Percentiles rank a stretch among this genome's conserved stretches.
Evolutionary conservation across 1,139 yeast species (phyloP).

Genomic region (Protomyces gravidus): DNA sequence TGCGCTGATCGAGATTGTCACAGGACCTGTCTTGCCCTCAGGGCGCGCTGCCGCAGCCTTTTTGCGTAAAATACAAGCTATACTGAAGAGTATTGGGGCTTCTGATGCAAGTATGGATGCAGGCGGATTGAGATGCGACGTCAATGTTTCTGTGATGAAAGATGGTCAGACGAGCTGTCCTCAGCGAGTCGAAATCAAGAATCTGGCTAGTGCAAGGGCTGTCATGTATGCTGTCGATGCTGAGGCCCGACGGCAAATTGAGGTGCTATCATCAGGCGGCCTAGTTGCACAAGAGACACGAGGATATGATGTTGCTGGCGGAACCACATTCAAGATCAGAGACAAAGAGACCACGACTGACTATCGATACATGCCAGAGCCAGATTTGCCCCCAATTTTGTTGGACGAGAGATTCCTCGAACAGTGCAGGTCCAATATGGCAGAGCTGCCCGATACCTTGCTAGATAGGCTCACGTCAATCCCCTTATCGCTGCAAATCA

Average conservation of each 20-base stretch:
- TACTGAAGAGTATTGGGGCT: constrained; percentile 63
- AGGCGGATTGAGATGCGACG: constrained; percentile 94
- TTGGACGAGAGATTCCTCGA: constrained; percentile 47
- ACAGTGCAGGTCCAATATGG: constrained; percentile 47
- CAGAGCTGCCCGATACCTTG: constrained; percentile 61
- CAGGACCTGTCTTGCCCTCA: constrained; percentile 75
- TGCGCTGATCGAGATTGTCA: constrained; percentile 85
- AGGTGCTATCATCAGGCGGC: constrained; percentile 42
- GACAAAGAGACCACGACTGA: constrained; percentile 78
- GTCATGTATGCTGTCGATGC: constrained; percentile 69
- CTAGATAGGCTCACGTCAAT: constrained; percentile 48
- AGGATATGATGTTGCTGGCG: constrained; percentile 73
- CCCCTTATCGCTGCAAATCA: constrained; percentile 55
- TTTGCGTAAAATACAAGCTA: constrained; percentile 70
- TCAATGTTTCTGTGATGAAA: constrained; percentile 69
- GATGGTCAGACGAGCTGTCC: constrained; percentile 4
- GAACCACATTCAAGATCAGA: constrained; percentile 58
- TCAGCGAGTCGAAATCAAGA: constrained; percentile 80
- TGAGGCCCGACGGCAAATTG: constrained; percentile 69
- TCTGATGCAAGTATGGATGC: constrained; percentile 89
- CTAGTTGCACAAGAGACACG: constrained; percentile 65
- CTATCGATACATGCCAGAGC: constrained; percentile 90
- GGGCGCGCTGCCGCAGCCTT: constrained; percentile 70
- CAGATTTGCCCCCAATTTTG: constrained; percentile 65
- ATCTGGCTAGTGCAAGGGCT: constrained; percentile 77